phyloP scores from a whole-genome alignment of 345 rosid genomes.

The Salix caprea region DNA sequence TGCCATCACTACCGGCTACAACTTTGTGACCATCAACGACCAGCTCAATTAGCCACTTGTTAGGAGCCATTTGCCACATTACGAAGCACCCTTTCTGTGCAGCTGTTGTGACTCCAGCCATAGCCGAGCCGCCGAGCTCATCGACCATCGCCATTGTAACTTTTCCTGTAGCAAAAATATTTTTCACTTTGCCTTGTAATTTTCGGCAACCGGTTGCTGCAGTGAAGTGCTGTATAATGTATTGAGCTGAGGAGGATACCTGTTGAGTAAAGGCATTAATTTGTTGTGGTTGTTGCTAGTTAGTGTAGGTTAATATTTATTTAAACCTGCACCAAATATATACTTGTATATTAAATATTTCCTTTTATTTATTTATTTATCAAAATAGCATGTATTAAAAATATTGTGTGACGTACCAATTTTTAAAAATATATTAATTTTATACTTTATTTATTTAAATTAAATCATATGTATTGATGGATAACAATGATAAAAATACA shows the following conservation, averaged over 20 bases:
- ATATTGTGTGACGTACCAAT: no score
- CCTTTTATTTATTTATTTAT: no score
- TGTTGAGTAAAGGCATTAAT: constrained; percentile 10
- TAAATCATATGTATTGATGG: no score
- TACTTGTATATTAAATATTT: background rate
- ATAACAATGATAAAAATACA: no score
- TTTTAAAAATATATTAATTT: no score
- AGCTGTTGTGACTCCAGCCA: constrained; percentile 25
- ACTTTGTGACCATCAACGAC: constrained; percentile 75
- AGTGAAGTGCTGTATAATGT: constrained; percentile 84
- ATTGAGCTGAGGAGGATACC: constrained; percentile 96
- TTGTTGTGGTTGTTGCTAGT: background rate
- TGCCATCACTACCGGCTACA: constrained; percentile 83
- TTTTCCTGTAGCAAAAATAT: constrained; percentile 75
- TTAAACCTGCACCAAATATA: background rate
- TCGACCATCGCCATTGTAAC: constrained; percentile 74
- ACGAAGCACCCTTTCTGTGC: constrained; percentile 87
- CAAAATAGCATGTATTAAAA: no score
- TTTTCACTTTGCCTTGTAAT: constrained; percentile 60
- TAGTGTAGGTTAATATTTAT: background rate
- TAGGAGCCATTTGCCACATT: constrained; percentile 97
- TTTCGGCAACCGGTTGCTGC: constrained; percentile 96
- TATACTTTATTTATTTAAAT: no score
- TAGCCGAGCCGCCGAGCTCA: constrained; percentile 40
- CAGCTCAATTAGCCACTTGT: constrained; percentile 86